These are phyloP conservation scores for Apiospora saccharicola DNA, from an alignment of 2,329 filamentous ascomycete species.

Conservation along the genomic window DNA sequence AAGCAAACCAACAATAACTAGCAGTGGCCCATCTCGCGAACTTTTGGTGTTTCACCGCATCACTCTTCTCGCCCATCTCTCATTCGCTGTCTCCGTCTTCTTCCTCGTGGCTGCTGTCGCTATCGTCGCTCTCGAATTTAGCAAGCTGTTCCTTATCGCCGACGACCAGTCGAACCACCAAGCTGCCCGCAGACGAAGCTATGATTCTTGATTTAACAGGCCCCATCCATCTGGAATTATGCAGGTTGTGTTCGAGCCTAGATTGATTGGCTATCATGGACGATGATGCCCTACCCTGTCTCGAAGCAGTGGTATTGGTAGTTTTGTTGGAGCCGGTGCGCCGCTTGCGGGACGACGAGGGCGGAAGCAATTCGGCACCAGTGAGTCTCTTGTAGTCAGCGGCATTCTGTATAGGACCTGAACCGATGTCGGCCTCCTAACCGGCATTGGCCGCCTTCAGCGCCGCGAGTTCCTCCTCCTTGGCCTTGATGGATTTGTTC, in stretches of 20 bases:
- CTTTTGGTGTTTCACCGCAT: not conserved
- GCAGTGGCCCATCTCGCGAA: not conserved
- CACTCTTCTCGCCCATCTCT: not conserved
- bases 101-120: not conserved
- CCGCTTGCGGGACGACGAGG: not conserved
- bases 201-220: not conserved
- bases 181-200: not conserved
- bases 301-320: not conserved
- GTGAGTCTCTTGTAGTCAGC: not conserved
- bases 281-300: not conserved
- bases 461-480: constrained; percentile 67
- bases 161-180: not conserved
- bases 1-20: not conserved
- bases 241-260: not conserved
- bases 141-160: not conserved
- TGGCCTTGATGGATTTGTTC: constrained; percentile 67
- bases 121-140: constrained; percentile 12
- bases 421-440: constrained; percentile 23
- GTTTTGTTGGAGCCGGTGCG: too few species aligned
- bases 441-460: constrained; percentile 67
- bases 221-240: not conserved
- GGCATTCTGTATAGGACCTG: constrained; percentile 10
- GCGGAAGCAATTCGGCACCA: not conserved
- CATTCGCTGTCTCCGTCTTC: not conserved
- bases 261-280: not conserved